Base-by-base conservation (phyloP, 2,329 filamentous ascomycete species). In the Nemania serpens region DNA sequence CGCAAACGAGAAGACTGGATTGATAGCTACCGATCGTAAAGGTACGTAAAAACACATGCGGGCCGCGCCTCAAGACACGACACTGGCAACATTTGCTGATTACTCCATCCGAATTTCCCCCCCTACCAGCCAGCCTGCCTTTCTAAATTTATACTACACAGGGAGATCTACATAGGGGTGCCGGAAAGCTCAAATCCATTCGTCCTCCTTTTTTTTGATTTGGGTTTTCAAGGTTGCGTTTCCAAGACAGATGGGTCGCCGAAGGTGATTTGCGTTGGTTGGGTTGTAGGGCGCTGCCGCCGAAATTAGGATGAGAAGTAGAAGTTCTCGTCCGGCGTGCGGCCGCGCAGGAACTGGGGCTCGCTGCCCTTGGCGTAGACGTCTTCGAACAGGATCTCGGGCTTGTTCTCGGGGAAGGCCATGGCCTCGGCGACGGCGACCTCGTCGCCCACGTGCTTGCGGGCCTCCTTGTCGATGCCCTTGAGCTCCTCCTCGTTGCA, bases 401-500 rank as follows among this genome's bases (percentile, higher is more conserved):
- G 81, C 64, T 86, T 96, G 59, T 89, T 76, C 50, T 96, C 92
- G 33, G 95, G 95, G 48, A 81, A 78, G 42, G 86, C 78, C 92
- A 98, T 97, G 72, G 87, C 84, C 87, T 99, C 95, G 55, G 95
- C 95, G 73, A 86, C 84, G 64, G 90, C 91, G 59, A 97, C 94
- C 84, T 99, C 94, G 68, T 87, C 88, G 77, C 95, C 93, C 75
- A 99, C 92, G 74, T 88, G 83, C 75, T 80, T 83, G 75, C 93
- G 89, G 17, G 95, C 93, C 74, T 96, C 88, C 87, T 97, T 98
- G 84, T 99, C 95, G 70, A 99, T 88, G 68, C 78, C 77, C 90
- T 99, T 99, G 77, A 99, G 89, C 81, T 98, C 94, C 42, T 97
- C 93, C 84, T 99, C 95, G 63, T 84, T 88, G 70, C 88, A 88